Evolutionary conservation across 2,329 filamentous ascomycete species (phyloP).

Genomic region (Pezicula neosporulosa): DNA sequence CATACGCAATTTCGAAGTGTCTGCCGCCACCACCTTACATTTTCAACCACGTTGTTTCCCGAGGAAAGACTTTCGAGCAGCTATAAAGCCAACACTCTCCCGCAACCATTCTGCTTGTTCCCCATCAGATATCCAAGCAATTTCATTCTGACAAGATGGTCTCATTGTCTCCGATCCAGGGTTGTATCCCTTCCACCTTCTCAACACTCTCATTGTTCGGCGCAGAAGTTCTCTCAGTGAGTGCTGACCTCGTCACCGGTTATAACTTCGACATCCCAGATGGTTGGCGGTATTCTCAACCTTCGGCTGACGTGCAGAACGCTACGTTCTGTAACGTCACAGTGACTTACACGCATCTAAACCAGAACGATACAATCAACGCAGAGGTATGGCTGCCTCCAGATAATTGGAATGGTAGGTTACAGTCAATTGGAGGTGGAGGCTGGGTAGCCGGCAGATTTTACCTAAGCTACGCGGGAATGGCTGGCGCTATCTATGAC

Average conservation of each 20-base stretch:
- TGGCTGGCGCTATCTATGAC: constrained; percentile 23
- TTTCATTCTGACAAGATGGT: background rate
- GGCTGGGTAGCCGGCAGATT: constrained; percentile 24
- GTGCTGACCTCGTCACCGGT: background rate
- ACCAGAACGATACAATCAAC: constrained; percentile 16
- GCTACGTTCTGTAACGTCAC: constrained; percentile 24
- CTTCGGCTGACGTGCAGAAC: background rate
- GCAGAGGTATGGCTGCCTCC: constrained; percentile 24
- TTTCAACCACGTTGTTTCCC: too few species aligned
- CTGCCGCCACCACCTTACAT: too few species aligned
- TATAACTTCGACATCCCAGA: background rate
- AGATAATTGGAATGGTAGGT: constrained; percentile 26
- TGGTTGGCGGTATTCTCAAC: background rate
- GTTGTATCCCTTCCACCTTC: background rate
- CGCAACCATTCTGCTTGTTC: too few species aligned
- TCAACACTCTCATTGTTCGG: background rate
- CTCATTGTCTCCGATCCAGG: background rate
- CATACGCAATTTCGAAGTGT: too few species aligned
- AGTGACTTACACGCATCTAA: constrained; percentile 23
- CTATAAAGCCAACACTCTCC: too few species aligned
- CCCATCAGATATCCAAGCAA: too few species aligned
- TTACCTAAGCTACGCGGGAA: constrained; percentile 17
- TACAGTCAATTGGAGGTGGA: constrained; percentile 28
- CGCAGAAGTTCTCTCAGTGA: background rate
- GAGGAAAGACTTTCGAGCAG: too few species aligned